Conservation (phyloP, 805 yeast genomes). For the Candida glaebosa region DNA sequence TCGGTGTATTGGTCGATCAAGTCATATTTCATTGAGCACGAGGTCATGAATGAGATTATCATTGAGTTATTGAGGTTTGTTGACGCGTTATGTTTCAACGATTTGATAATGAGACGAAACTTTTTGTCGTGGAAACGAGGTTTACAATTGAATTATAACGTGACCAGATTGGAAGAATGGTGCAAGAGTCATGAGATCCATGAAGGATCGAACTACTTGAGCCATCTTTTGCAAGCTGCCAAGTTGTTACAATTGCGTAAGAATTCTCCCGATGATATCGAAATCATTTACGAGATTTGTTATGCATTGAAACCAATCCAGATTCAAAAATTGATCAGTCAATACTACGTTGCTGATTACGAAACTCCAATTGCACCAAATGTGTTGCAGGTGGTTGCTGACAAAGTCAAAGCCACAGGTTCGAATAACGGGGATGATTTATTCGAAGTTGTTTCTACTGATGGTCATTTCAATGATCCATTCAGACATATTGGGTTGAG, state of each 20-base stretch:
- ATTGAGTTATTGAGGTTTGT: constrained; percentile 80
- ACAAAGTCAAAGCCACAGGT: constrained; percentile 61
- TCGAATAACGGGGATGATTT: constrained; percentile 56
- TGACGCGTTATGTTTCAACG: constrained; percentile 93
- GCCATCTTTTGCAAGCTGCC: constrained; percentile 88
- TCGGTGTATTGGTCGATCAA: constrained; percentile 91
- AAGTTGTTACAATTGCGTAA: constrained; percentile 90
- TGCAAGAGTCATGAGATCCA: constrained; percentile 89
- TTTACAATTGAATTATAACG: constrained; percentile 91
- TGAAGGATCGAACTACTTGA: constrained; percentile 79
- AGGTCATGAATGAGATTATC: constrained; percentile 79
- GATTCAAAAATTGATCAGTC: constrained; percentile 85
- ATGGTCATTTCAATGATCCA: constrained; percentile 80
- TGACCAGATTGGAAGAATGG: constrained; percentile 97
- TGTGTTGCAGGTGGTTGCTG: constrained; percentile 77
- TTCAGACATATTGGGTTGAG: constrained; percentile 70
- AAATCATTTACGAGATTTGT: constrained; percentile 90
- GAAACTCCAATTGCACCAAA: constrained; percentile 87
- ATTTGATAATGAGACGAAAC: constrained; percentile 88
- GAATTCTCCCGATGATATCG: constrained; percentile 83
- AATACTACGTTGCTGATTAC: constrained; percentile 88
- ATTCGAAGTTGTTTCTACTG: constrained; percentile 65
- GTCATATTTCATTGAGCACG: constrained; percentile 80
- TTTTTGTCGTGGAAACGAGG: constrained; percentile 98
- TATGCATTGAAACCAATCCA: constrained; percentile 93